phyloP scores from a whole-genome alignment of 257 asterid genomes.

The Lycium barbarum region DNA sequence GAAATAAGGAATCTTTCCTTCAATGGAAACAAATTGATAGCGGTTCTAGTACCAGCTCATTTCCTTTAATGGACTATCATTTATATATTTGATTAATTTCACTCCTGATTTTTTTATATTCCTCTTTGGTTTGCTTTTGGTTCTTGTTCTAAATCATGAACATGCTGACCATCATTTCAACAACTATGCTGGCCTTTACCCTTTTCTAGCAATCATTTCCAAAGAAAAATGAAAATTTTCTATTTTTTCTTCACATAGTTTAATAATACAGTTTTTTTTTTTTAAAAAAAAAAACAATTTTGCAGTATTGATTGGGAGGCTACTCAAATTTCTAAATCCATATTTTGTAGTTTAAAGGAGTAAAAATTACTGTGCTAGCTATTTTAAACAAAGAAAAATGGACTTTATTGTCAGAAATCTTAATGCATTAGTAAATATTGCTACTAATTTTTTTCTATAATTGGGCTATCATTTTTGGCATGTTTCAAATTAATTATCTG shows the following conservation, averaged over 20 bases:
- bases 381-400: not conserved
- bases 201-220: slow-evolving; percentile 21
- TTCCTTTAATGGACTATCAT: slow-evolving; percentile 12
- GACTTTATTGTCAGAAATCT: not conserved
- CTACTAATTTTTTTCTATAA: too few relatives aligned
- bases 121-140: not conserved
- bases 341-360: too few relatives aligned
- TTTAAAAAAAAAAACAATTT: too few relatives aligned
- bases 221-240: not conserved
- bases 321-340: too few relatives aligned
- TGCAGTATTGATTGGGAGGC: too few relatives aligned
- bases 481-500: not conserved
- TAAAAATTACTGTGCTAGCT: too few relatives aligned
- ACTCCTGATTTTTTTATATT: not conserved
- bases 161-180: slow-evolving; percentile 43
- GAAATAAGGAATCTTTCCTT: slow-evolving; percentile 57
- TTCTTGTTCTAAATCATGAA: not conserved
- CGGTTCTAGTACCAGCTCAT: slow-evolving; percentile 36
- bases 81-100: not conserved
- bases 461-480: not conserved
- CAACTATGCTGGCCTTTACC: slow-evolving; percentile 34
- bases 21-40: slow-evolving; percentile 50
- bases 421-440: not conserved
- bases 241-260: too few relatives aligned
- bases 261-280: too few relatives aligned